Evolutionary conservation across 495 filamentous ascomycete species (phyloP).

Genomic region (Geopyxis carbonaria): DNA sequence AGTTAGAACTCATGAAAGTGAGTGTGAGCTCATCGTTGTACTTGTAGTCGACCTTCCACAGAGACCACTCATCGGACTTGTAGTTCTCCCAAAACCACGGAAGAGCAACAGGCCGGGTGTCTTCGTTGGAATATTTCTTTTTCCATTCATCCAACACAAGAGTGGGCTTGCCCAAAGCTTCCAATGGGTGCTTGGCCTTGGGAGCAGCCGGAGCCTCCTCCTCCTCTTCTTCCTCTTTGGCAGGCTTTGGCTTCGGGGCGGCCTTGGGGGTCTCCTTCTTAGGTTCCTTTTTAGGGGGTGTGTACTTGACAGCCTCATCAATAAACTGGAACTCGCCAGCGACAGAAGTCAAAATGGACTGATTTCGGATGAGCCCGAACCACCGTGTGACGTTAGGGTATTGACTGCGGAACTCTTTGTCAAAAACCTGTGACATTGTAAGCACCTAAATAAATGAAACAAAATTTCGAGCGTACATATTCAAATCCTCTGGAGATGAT

Average conservation of each 20-base stretch:
- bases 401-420: constrained; percentile 63
- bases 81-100: constrained; percentile 98
- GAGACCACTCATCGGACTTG: constrained; percentile 82
- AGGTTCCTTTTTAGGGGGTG: constrained; percentile 70
- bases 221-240: constrained; percentile 43
- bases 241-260: constrained; percentile 37
- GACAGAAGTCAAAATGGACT: constrained; percentile 71
- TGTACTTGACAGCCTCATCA: constrained; percentile 71
- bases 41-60: constrained; percentile 89
- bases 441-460: constrained; percentile 5
- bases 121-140: constrained; percentile 94
- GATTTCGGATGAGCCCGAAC: constrained; percentile 86
- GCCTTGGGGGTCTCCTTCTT: constrained; percentile 49
- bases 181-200: constrained; percentile 93
- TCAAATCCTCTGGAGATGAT: constrained; percentile 28
- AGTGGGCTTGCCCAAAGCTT: constrained; percentile 62
- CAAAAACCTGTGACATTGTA: constrained; percentile 39
- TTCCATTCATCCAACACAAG: constrained; percentile 92
- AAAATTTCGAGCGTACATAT: constrained; percentile 1
- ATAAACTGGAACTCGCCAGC: constrained; percentile 55
- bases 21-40: constrained; percentile 95
- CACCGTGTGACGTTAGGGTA: constrained; percentile 79
- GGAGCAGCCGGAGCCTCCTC: constrained; percentile 53
- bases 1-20: constrained; percentile 95
- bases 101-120: constrained; percentile 61